Percentiles rank a stretch among this genome's conserved stretches.
phyloP scores from a whole-genome alignment of 2,329 filamentous ascomycete genomes.

The Myriosclerotinia duriaeana region DNA sequence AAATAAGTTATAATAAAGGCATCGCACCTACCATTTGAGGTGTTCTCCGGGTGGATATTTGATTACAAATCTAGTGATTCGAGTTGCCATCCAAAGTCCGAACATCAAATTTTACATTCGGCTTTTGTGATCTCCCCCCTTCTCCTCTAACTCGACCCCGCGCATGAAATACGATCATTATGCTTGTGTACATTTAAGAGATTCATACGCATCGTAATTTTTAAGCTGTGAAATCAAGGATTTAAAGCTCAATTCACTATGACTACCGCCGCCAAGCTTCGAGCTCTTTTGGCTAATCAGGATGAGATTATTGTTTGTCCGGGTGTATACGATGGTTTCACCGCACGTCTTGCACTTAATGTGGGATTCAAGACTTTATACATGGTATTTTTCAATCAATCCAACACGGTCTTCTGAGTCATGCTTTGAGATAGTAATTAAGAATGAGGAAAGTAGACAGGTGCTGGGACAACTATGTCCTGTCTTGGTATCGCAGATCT shows the following conservation, averaged over 20 bases:
- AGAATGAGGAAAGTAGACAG: slow-evolving; percentile 43
- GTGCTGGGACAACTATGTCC: slow-evolving; percentile 51
- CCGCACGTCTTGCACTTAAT: slow-evolving; percentile 60
- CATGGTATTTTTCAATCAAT: slow-evolving; percentile 46
- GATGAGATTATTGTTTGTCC: slow-evolving; percentile 55
- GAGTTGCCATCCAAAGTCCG: not conserved
- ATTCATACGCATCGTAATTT: not conserved
- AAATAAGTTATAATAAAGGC: not conserved
- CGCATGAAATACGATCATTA: not conserved
- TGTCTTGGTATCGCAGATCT: slow-evolving; percentile 51
- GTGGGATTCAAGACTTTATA: slow-evolving; percentile 66
- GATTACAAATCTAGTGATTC: slow-evolving; percentile 12
- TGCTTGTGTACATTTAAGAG: not conserved
- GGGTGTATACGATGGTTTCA: slow-evolving; percentile 68
- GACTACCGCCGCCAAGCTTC: slow-evolving; percentile 21
- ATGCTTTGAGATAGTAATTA: not conserved
- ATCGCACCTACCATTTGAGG: not conserved
- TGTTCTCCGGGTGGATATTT: not conserved
- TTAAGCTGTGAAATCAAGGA: not conserved
- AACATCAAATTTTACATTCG: not conserved
- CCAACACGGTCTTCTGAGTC: not conserved
- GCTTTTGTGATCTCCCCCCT: not conserved
- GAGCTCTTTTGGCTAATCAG: slow-evolving; percentile 23
- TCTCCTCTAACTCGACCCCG: not conserved
- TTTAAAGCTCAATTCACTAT: not conserved